Conservation (phyloP, 2,329 filamentous ascomycete genomes). For the Alternaria sp. region DNA sequence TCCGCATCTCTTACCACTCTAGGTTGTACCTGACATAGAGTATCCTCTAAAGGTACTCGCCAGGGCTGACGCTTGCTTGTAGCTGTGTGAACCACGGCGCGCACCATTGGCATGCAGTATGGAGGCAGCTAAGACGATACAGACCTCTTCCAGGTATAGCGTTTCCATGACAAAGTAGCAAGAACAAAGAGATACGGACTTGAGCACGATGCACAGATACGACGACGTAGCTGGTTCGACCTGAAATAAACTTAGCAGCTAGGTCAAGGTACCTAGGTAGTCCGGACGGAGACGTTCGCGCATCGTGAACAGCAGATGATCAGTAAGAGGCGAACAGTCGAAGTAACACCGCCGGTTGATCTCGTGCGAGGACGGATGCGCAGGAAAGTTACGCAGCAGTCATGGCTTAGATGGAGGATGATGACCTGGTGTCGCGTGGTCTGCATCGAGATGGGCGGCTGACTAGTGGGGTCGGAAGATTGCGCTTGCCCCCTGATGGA, state of each 20-base stretch:
- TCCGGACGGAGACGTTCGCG: neutral
- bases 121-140: neutral
- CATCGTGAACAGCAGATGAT: neutral
- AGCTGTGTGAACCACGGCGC: neutral
- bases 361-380: neutral
- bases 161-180: neutral
- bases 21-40: neutral
- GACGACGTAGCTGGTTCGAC: neutral
- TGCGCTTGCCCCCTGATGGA: neutral
- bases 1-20: neutral
- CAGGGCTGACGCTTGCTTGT: neutral
- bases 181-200: neutral
- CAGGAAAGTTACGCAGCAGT: neutral
- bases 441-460: neutral
- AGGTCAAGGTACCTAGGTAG: neutral
- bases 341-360: neutral
- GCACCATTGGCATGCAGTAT: neutral
- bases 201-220: neutral
- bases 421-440: conserved; percentile 3
- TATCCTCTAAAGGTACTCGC: neutral
- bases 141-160: neutral
- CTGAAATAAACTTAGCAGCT: neutral
- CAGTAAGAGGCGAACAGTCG: neutral
- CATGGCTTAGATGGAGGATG: neutral
- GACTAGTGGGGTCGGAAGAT: neutral